Evolutionary conservation across 352 stramenopile species (phyloP), one percentile per base, ranked within the genome.

Genomic region (Plasmopara halstedii): DNA sequence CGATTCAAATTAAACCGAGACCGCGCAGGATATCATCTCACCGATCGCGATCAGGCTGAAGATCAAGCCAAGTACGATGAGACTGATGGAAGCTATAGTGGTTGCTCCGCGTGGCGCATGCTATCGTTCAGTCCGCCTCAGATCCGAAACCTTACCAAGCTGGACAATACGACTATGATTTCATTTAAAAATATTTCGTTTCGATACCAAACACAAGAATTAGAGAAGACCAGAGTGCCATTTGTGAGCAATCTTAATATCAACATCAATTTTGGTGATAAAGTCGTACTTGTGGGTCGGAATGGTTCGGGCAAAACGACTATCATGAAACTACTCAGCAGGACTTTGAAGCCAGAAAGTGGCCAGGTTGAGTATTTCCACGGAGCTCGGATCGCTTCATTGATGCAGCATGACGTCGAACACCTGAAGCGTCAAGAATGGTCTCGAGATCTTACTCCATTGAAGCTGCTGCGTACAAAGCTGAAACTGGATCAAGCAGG

Each of bases 321-420:
- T 1, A 64, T 98, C 14, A 75, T 98, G 32, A 96, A 96, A 56
- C 72, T 98, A 3, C 83, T 98, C 39, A 78, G 79, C 20, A 76
- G 87, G 8, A 76, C 85, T 32, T 59, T 98, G 41, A 50, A 53
- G 41, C 68, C 71, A 9, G 62, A 61, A 9, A 21, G 43, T 8
- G 70, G 69, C 5, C 75, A 75, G 38, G 49, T 82, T 20, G 54
- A 67, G 37, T 65, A 64, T 23, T 75, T 80, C 36, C 65, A 6
- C 6, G 26, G 26, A 31, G 72, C 71, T 2, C 59, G 70, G 10
- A 54, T 85, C 8, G 57, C 58, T 4, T 67, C 73, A 44, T 46
- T 85, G 14, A 82, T 79, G 67, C 73, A 85, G 34, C 67, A 85
- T 46, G 77, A 78, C 25, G 67, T 85, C 10, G 73, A 85, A 26